Conservation (phyloP, 2,329 filamentous ascomycete genomes). For the Fusarium sp. region DNA sequence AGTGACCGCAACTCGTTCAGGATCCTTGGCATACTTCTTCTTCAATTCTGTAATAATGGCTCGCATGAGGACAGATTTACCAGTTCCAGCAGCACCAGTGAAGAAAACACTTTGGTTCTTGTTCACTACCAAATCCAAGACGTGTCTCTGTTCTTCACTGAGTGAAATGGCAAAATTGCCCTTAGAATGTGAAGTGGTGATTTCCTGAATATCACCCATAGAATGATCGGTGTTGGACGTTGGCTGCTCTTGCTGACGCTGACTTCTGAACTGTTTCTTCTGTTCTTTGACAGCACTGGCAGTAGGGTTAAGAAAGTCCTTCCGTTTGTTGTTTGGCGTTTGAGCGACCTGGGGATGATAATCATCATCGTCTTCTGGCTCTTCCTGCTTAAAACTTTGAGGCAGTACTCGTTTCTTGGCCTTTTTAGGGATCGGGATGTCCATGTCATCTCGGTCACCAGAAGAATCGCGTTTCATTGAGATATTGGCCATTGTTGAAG, state of each 20-base stretch:
- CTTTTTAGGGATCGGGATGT: slow-evolving; percentile 48
- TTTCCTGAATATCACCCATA: slow-evolving; percentile 57
- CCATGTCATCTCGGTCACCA: slow-evolving; percentile 46
- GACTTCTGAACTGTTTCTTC: slow-evolving; percentile 78
- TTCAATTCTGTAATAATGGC: slow-evolving; percentile 87
- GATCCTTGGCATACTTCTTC: slow-evolving; percentile 79
- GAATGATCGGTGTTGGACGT: slow-evolving; percentile 52
- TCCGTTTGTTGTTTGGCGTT: slow-evolving; percentile 45
- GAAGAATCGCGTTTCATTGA: slow-evolving; percentile 59
- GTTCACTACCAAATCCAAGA: slow-evolving; percentile 85
- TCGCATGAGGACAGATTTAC: slow-evolving; percentile 95
- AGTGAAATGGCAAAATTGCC: slow-evolving; percentile 71
- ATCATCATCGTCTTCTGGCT: slow-evolving; percentile 52
- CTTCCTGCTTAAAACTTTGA: slow-evolving; percentile 53
- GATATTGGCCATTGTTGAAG: slow-evolving; percentile 39
- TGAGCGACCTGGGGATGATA: slow-evolving; percentile 19
- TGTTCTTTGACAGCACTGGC: slow-evolving; percentile 67
- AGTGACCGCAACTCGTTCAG: slow-evolving; percentile 90
- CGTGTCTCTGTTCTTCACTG: slow-evolving; percentile 86
- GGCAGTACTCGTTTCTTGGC: slow-evolving; percentile 76
- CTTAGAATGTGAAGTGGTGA: slow-evolving; percentile 47
- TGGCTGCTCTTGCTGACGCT: slow-evolving; percentile 56
- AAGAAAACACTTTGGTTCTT: slow-evolving; percentile 93
- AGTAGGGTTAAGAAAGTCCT: slow-evolving; percentile 45
- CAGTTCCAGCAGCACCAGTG: slow-evolving; percentile 94